Base-by-base conservation (phyloP, 2,329 filamentous ascomycete species). In the Pseudogymnoascus sp. region DNA sequence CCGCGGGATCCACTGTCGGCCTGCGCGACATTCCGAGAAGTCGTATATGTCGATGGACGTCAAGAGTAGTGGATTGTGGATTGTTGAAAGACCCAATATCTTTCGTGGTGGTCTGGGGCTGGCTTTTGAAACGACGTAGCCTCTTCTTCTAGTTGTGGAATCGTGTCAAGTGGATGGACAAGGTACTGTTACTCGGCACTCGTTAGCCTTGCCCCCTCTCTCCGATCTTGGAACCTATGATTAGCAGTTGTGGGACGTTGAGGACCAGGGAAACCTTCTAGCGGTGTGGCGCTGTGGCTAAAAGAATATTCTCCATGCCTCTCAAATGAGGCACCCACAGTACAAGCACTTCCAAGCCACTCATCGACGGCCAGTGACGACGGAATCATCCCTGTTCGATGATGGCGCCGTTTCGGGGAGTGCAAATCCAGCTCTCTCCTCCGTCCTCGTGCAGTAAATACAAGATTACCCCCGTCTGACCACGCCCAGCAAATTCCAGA, bases 1-100 rank as follows among this genome's bases (percentile, higher is more conserved):
- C 88, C 65, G 85, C 85, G 71, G 89, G 85, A 75, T 90, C 89
- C 62, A 84, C 82, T n/a, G n/a, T n/a, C 62, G 83, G 77, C 72
- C 89, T 84, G 78, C 90, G 82, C 69, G 90, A 94, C 89, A 95
- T 95, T 30, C 30, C 45, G 41, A 48, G 26, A 52, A 19, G n/a
- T 19, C 45, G 45, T 30, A 18, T 18, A 52, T 30, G 26, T 52
- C 45, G 26, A 30, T 30, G 9, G 45, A 48, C 8, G 23, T 28
- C 13, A 12, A 15, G 7, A 48, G 41, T 15, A 23, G 26, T 52
- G 9, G 30, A 52, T 52, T 52, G 45, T 19, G 45, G 30, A 52
- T 30, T 52, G 45, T 52, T n/a, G 26, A 52, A n/a, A 5, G 19
- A 12, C 26, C 45, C n/a, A 52, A 26, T n/a, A 18, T 45, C 13